Evolutionary conservation across 1,139 yeast genomes (phyloP).

Genomic region (Suhomyces chickasaworum): DNA sequence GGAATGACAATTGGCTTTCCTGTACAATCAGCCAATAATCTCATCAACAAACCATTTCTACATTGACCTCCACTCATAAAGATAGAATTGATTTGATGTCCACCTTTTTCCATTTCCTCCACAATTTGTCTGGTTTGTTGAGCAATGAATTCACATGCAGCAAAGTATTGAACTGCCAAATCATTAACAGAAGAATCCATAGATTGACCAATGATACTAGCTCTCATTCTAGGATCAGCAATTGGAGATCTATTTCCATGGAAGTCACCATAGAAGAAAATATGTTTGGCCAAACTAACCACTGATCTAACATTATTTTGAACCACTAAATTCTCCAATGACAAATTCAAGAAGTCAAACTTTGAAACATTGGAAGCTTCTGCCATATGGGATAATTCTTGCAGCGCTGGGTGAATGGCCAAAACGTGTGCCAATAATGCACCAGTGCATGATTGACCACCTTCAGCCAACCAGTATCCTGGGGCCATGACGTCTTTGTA

Average conservation of each 20-base stretch:
- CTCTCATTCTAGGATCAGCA: constrained; percentile 92
- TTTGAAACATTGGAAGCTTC: constrained; percentile 68
- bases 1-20: constrained; percentile 93
- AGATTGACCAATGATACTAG: constrained; percentile 88
- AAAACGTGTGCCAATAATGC: constrained; percentile 90
- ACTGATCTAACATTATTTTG: constrained; percentile 64
- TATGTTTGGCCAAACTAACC: constrained; percentile 76
- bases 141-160: constrained; percentile 95
- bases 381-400: constrained; percentile 64
- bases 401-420: constrained; percentile 84
- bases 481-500: constrained; percentile 89
- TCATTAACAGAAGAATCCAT: constrained; percentile 88
- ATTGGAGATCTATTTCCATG: constrained; percentile 97
- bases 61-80: constrained; percentile 98
- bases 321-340: constrained; percentile 66
- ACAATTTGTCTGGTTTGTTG: constrained; percentile 96
- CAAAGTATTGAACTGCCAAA: constrained; percentile 82
- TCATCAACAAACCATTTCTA: constrained; percentile 83
- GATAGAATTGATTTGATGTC: constrained; percentile 73
- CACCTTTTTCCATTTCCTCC: constrained; percentile 76
- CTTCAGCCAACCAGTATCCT: constrained; percentile 96
- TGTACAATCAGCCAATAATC: constrained; percentile 89
- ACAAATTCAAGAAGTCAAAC: constrained; percentile 79
- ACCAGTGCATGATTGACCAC: constrained; percentile 97
- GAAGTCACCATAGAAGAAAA: constrained; percentile 92